Conservation (phyloP, 2,329 filamentous ascomycete genomes). For the Fusarium longipes region DNA sequence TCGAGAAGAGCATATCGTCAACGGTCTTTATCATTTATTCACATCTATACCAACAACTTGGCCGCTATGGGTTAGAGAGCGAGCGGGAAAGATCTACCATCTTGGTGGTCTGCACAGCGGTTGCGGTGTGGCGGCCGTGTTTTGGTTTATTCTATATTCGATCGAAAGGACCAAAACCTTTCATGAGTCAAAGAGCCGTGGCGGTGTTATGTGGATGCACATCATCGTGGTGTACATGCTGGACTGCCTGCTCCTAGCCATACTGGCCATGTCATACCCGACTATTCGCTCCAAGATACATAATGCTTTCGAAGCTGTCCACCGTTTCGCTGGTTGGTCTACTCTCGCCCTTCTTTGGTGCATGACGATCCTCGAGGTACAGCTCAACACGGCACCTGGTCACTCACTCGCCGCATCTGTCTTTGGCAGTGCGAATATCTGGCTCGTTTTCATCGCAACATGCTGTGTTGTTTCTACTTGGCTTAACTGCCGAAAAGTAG, state of each 20-base stretch:
- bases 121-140: conserved; percentile 28
- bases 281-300: conserved; percentile 27
- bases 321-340: conserved; percentile 36
- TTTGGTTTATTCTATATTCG: conserved; percentile 37
- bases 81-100: conserved; percentile 57
- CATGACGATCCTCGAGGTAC: conserved; percentile 62
- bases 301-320: conserved; percentile 30
- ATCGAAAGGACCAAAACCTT: conserved; percentile 30
- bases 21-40: conserved; percentile 55
- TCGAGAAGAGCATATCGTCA: conserved; percentile 62
- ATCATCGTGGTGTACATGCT: conserved; percentile 30
- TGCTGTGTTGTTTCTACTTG: conserved; percentile 74
- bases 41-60: conserved; percentile 53
- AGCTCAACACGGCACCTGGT: conserved; percentile 64
- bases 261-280: conserved; percentile 34
- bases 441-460: conserved; percentile 72
- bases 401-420: conserved; percentile 1
- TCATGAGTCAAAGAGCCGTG: not conserved
- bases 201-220: conserved; percentile 11
- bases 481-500: conserved; percentile 72
- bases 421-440: conserved; percentile 61
- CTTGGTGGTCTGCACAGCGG: conserved; percentile 53
- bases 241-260: conserved; percentile 21
- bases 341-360: conserved; percentile 27
- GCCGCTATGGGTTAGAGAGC: conserved; percentile 56